These are phyloP conservation scores for Arthrobotrys sphaeroides DNA, from an alignment of 2,329 filamentous ascomycete genomes.

Conservation along the genomic window DNA sequence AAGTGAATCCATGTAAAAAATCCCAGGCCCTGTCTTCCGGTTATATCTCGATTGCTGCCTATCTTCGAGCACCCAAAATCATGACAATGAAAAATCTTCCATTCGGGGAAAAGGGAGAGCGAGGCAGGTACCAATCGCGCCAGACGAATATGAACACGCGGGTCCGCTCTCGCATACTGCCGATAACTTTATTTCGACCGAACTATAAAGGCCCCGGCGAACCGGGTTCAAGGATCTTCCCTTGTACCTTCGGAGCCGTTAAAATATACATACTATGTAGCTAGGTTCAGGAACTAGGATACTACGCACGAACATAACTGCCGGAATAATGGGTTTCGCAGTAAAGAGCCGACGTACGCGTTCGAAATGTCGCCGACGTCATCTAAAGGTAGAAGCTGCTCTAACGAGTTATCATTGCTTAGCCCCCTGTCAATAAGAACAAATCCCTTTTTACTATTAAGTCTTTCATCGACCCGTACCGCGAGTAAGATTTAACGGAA, in stretches of 20 bases:
- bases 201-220: slow-evolving; percentile 1
- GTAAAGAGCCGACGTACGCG: background rate
- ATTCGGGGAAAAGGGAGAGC: background rate
- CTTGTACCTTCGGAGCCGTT: slow-evolving; percentile 1
- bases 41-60: slow-evolving; percentile 11
- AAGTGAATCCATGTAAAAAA: background rate
- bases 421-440: background rate
- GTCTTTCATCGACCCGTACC: background rate
- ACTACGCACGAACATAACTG: background rate
- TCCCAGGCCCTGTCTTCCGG: slow-evolving; percentile 5
- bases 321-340: background rate
- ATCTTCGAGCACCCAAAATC: background rate
- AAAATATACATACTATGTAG: too few relatives aligned
- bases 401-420: background rate
- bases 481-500: slow-evolving; percentile 1
- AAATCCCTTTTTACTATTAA: background rate
- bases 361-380: slow-evolving; percentile 10
- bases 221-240: slow-evolving; percentile 6
- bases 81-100: slow-evolving; percentile 9
- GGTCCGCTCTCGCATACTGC: slow-evolving; percentile 9
- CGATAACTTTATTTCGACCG: slow-evolving; percentile 5
- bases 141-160: background rate
- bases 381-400: background rate
- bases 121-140: background rate
- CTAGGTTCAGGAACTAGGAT: slow-evolving; percentile 3